A percentile compares a stretch with the other conserved stretches of the same genome.
phyloP scores from a whole-genome alignment of 2,329 filamentous ascomycete species.

The Phoma sp. region DNA sequence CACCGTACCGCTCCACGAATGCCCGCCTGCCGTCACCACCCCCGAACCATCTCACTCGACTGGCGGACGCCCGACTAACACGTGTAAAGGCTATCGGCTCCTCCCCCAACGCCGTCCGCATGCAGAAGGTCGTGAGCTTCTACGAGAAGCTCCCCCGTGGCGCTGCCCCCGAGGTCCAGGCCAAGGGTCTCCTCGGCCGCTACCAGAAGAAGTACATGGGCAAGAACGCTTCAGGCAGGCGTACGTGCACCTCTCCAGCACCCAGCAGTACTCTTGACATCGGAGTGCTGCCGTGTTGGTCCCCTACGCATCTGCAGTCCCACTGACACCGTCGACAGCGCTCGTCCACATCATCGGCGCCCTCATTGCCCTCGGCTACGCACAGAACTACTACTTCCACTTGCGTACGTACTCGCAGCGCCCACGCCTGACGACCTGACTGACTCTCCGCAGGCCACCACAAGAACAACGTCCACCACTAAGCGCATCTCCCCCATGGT shows the following conservation, averaged over 20 bases:
- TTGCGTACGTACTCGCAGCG: constrained; percentile 72
- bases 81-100: constrained; percentile 81
- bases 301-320: neutral
- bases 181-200: constrained; percentile 81
- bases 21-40: neutral
- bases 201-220: constrained; percentile 92
- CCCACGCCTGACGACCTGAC: constrained; percentile 20
- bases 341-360: constrained; percentile 84
- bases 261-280: neutral
- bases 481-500: constrained; percentile 47
- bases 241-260: constrained; percentile 64
- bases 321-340: constrained; percentile 61
- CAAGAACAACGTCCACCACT: constrained; percentile 99
- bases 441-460: constrained; percentile 76
- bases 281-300: neutral
- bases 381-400: constrained; percentile 99
- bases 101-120: constrained; percentile 93
- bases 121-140: constrained; percentile 98
- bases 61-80: constrained; percentile 25
- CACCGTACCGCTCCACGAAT: neutral
- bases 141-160: constrained; percentile 98
- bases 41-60: neutral
- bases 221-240: constrained; percentile 86
- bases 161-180: constrained; percentile 80
- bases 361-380: constrained; percentile 84